Base-by-base conservation (phyloP, 495 filamentous ascomycete species). In the Lepidopterella palustris region DNA sequence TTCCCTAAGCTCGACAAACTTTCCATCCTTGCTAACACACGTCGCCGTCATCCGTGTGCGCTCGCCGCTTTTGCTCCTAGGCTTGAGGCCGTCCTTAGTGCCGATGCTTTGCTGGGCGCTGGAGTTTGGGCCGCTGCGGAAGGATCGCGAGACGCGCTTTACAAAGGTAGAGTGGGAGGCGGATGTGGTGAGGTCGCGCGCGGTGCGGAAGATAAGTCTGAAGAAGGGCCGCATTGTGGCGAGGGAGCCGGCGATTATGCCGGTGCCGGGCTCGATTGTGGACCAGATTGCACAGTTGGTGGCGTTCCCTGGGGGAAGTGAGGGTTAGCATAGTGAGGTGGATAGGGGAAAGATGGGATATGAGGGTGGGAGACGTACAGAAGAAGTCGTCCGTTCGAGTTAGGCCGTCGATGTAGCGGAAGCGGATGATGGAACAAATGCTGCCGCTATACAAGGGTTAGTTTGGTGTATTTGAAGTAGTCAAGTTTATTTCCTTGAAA, bases 191-290 rank as follows among this genome's bases (percentile, higher is more conserved):
- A 50, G 5, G 1, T 21, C 24, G n/a, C 50, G 60, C 25, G 60
- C 57, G 24, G 8, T 60, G 5, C 3, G 35, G 48, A 61, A 26
- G 31, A 61, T 45, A 5, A 21, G 4, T 42, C 55, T 66, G 55
- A 71, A 62, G 26, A 68, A 59, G 9, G 71, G 71, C 3, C 67
- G 62, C 10, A 70, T 45, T 4, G 69, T 71, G 2, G 71, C 65
- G 4, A 73, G 61, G 8, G 60, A 68, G 8, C 49, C 67, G n/a
- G 69, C 67, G 13, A 63, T 65, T 29, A 73, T 73, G 45, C 71
- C 68, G 1, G 65, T 52, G 18, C 69, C 69, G 5, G 63, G 66
- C 47, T 73, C 71, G 45, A 71, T 63, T 13, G 64, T 64, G 25
- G 69, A 72, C 65, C 64, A 69, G 26, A 70, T 68, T 3, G 65